Evolutionary conservation across 805 yeast species (phyloP).

Genomic region (Candida coquimbonensis): DNA sequence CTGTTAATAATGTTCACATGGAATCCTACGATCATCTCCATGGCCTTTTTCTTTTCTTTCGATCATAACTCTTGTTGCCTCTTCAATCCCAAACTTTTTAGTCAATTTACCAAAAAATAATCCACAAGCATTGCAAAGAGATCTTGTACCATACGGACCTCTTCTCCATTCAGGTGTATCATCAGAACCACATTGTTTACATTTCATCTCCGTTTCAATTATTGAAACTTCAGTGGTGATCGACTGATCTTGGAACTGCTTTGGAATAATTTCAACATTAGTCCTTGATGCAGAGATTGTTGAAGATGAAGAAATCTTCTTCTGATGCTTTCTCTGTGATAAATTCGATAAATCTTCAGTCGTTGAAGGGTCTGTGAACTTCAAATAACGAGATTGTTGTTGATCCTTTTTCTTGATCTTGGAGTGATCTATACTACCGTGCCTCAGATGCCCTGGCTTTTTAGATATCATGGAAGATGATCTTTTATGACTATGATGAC

Average conservation of each 20-base stretch:
- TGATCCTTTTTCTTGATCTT: background rate
- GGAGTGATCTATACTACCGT: background rate
- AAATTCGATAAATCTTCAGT: background rate
- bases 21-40: conserved; percentile 25
- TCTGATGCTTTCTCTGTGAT: background rate
- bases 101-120: conserved; percentile 59
- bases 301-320: background rate
- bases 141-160: conserved; percentile 79
- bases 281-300: too few relatives aligned
- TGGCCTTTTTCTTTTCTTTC: conserved; percentile 18
- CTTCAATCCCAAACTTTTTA: conserved; percentile 37
- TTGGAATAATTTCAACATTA: background rate
- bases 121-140: conserved; percentile 92
- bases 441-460: background rate
- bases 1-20: conserved; percentile 7
- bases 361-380: background rate
- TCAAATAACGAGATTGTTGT: background rate
- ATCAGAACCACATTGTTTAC: conserved; percentile 66
- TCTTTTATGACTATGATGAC: background rate
- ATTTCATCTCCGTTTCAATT: conserved; percentile 18
- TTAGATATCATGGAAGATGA: background rate
- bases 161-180: conserved; percentile 91
- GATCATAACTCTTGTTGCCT: conserved; percentile 19
- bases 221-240: background rate
- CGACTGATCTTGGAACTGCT: background rate